Percentiles rank a stretch among this genome's conserved stretches.
Conservation (phyloP, 805 yeast species). For the Hagleromyces aurorensis region DNA sequence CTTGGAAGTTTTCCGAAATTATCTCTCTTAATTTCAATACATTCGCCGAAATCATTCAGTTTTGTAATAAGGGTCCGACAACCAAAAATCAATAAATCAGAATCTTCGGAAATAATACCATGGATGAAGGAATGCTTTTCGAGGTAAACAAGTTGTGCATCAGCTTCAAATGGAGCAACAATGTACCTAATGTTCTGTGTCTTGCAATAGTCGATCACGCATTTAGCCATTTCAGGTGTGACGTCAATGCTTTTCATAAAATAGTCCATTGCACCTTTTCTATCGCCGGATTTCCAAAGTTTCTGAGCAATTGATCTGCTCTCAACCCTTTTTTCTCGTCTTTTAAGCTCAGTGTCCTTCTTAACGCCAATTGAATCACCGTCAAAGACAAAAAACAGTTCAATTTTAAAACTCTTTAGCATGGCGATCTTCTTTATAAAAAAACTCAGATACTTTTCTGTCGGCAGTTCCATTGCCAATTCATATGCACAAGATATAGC, state of each 20-base stretch:
- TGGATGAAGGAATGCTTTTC: constrained; percentile 69
- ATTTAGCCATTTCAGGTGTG: constrained; percentile 85
- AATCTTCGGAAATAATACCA: constrained; percentile 89
- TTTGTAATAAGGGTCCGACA: constrained; percentile 71
- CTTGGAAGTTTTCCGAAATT: constrained; percentile 43
- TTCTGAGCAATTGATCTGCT: constrained; percentile 51
- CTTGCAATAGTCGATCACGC: constrained; percentile 67
- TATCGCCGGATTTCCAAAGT: constrained; percentile 45
- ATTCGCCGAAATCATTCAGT: constrained; percentile 59
- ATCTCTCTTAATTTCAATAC: constrained; percentile 58
- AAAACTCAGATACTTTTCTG: constrained; percentile 63
- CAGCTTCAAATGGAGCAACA: constrained; percentile 98
- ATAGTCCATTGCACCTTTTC: constrained; percentile 53
- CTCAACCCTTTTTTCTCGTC: constrained; percentile 48
- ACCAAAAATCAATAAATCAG: constrained; percentile 87
- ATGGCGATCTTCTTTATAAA: constrained; percentile 59
- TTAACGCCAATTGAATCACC: constrained; percentile 84
- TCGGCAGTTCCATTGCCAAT: constrained; percentile 59
- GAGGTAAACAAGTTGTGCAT: constrained; percentile 88
- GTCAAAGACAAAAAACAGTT: constrained; percentile 86
- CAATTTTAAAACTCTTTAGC: constrained; percentile 57
- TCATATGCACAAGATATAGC: constrained; percentile 79
- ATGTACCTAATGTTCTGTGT: constrained; percentile 52
- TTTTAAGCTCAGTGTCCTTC: constrained; percentile 57
- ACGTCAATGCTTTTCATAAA: constrained; percentile 78